These are phyloP conservation scores for Solanum hybrid DNA, from an alignment of 305 asterid species.

Conservation along the genomic window DNA sequence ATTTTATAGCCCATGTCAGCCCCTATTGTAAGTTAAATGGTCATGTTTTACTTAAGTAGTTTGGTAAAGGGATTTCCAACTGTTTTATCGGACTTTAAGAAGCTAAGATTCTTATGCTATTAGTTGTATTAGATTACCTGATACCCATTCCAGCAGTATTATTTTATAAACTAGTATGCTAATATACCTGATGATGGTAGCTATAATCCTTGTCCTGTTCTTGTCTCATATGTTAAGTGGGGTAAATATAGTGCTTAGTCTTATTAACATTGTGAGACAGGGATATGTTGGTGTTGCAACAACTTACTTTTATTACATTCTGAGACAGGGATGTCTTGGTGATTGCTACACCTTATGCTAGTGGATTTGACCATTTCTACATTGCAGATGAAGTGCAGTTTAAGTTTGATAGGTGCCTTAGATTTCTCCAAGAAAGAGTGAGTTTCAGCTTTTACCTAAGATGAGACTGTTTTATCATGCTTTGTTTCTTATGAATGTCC, in stretches of 20 bases:
- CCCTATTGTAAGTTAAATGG: not conserved
- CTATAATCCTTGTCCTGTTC: not conserved
- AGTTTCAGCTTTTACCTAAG: conserved; percentile 22
- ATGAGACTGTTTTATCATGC: not conserved
- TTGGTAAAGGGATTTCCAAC: not conserved
- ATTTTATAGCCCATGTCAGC: not conserved
- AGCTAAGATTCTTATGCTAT: not conserved
- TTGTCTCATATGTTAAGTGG: not conserved
- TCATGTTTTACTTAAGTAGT: not conserved
- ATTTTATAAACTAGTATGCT: not conserved
- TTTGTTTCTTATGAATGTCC: conserved; percentile 11
- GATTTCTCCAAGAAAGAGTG: conserved; percentile 64
- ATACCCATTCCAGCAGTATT: not conserved
- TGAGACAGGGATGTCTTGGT: conserved; percentile 70
- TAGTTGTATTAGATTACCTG: not conserved
- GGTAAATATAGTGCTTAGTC: not conserved
- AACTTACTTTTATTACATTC: conserved; percentile 1
- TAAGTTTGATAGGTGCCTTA: conserved; percentile 78
- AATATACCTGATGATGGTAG: not conserved
- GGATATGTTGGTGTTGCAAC: not conserved
- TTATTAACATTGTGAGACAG: not conserved
- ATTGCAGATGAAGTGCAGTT: conserved; percentile 96
- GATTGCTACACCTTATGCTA: conserved; percentile 92
- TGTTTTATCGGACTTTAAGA: not conserved
- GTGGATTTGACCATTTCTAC: conserved; percentile 92